Evolutionary conservation across 192 early-diverging fungal genomes (phyloP).

Genomic region (Coemansia sp.): DNA sequence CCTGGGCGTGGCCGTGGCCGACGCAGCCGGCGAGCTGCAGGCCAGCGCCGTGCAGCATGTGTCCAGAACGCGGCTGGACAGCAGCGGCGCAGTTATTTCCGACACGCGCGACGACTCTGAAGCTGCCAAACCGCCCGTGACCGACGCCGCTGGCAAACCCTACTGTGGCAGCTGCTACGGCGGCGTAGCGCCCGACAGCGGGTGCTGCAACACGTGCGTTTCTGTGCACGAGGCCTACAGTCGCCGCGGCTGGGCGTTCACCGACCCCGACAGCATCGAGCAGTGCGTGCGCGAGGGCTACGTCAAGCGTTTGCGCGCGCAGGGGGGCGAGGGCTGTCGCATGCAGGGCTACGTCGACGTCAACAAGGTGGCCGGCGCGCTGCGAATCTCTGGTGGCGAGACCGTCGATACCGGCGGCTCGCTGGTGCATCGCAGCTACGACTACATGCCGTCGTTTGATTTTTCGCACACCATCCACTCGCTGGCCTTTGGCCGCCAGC

Average conservation of each 20-base stretch:
- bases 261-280: slow-evolving; percentile 71
- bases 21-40: slow-evolving; percentile 86
- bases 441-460: slow-evolving; percentile 63
- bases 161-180: slow-evolving; percentile 94
- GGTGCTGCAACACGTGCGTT: slow-evolving; percentile 95
- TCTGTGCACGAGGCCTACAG: slow-evolving; percentile 85
- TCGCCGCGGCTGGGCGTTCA: slow-evolving; percentile 81
- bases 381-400: slow-evolving; percentile 90
- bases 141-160: slow-evolving; percentile 27
- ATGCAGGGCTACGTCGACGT: slow-evolving; percentile 77
- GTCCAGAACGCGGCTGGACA: slow-evolving; percentile 76
- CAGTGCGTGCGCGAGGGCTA: slow-evolving; percentile 92
- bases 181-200: slow-evolving; percentile 61
- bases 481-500: slow-evolving; percentile 73
- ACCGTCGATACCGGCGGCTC: slow-evolving; percentile 38
- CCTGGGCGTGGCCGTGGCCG: slow-evolving; percentile 93
- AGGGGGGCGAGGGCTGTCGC: slow-evolving; percentile 88
- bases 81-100: slow-evolving; percentile 62
- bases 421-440: slow-evolving; percentile 40
- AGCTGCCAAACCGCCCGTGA: slow-evolving; percentile 10
- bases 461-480: slow-evolving; percentile 81
- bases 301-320: slow-evolving; percentile 67
- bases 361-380: slow-evolving; percentile 91
- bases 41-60: slow-evolving; percentile 73
- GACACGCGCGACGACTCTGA: slow-evolving; percentile 40